phyloP scores from a whole-genome alignment of 2,329 filamentous ascomycete genomes.

The Seiridium unicorne region DNA sequence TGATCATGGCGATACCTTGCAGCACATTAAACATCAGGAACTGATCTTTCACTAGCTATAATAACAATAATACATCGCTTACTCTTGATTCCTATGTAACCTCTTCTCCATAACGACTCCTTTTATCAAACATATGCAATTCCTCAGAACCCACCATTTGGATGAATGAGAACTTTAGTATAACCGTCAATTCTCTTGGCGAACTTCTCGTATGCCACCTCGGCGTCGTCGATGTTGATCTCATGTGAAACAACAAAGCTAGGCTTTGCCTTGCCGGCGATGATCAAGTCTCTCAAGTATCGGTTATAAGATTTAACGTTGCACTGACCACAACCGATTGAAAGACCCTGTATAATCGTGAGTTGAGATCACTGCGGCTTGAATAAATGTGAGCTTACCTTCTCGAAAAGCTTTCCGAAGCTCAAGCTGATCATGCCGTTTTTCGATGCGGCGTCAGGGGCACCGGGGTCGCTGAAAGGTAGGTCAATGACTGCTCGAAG shows the following conservation, averaged over 20 bases:
- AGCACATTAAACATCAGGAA: too few relatives aligned
- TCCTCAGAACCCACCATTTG: constrained; percentile 44
- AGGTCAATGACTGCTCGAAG: neutral
- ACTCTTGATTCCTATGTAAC: too few relatives aligned
- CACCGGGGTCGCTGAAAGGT: constrained; percentile 53
- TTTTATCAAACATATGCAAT: neutral
- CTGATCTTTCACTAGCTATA: too few relatives aligned
- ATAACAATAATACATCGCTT: too few relatives aligned
- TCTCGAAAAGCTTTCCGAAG: constrained; percentile 69
- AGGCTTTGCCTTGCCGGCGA: constrained; percentile 62
- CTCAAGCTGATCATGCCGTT: constrained; percentile 63
- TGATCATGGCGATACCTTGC: too few relatives aligned
- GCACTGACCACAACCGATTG: constrained; percentile 61
- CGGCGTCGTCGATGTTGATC: constrained; percentile 60
- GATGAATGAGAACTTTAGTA: constrained; percentile 67
- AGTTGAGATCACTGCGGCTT: neutral
- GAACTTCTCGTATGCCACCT: constrained; percentile 63
- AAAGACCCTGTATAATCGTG: constrained; percentile 44
- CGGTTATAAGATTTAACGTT: constrained; percentile 69
- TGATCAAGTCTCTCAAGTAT: constrained; percentile 64
- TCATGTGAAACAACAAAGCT: constrained; percentile 67
- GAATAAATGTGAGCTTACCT: constrained; percentile 37
- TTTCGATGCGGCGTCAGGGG: constrained; percentile 57
- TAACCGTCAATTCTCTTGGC: constrained; percentile 65
- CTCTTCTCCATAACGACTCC: neutral